Evolutionary conservation across 179 eudicot species (phyloP).

Genomic region (Actinidia chinensis): DNA sequence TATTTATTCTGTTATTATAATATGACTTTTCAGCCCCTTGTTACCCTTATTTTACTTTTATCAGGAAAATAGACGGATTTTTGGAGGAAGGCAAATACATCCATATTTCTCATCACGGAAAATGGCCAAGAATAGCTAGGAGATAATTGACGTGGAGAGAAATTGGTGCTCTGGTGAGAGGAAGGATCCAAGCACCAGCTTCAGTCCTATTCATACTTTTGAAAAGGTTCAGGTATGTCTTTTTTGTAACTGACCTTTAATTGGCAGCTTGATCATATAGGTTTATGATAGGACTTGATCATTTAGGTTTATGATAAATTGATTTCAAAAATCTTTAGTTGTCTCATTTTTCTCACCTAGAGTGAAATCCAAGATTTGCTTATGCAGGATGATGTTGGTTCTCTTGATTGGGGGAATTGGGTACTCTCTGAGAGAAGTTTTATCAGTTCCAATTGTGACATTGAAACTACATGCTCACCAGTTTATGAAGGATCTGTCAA

Average conservation of each 20-base stretch:
- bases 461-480: slow-evolving; percentile 27
- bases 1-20: neutral
- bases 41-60: slow-evolving; percentile 12
- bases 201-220: slow-evolving; percentile 80
- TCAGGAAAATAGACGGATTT: slow-evolving; percentile 90
- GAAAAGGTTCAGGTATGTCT: slow-evolving; percentile 56
- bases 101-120: slow-evolving; percentile 78
- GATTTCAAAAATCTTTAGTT: neutral
- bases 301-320: neutral
- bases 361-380: slow-evolving; percentile 23
- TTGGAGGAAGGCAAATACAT: slow-evolving; percentile 80
- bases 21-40: neutral
- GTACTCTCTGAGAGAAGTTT: slow-evolving; percentile 45
- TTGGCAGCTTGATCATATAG: neutral
- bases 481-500: slow-evolving; percentile 32
- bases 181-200: slow-evolving; percentile 37
- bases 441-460: slow-evolving; percentile 25
- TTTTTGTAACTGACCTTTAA: neutral
- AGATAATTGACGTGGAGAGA: slow-evolving; percentile 38
- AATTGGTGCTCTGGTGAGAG: slow-evolving; percentile 35
- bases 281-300: too few relatives aligned
- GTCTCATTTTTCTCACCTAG: slow-evolving; percentile 7
- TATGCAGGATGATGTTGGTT: slow-evolving; percentile 47
- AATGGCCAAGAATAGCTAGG: slow-evolving; percentile 53
- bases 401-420: slow-evolving; percentile 80